Base-by-base conservation (phyloP, 1,284 basidiomycete genomes). In the Malassezia nana region DNA sequence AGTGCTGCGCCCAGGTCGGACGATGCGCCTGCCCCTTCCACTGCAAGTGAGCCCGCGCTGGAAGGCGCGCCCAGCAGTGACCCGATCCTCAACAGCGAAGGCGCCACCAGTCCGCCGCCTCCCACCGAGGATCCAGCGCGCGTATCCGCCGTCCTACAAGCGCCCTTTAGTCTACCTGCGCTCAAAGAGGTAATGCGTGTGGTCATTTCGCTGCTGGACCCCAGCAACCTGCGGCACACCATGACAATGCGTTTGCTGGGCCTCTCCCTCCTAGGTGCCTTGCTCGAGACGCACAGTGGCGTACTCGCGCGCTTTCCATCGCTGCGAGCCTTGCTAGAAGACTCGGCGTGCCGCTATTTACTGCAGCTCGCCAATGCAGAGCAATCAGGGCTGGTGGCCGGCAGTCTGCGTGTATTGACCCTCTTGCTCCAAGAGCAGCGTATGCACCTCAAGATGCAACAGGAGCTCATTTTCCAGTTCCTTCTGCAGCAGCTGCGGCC, bases 191-290 rank as follows among this genome's bases (percentile, higher is more conserved):
- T 99, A 3, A 79, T 98, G 32, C 84, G 91, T 1, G 94, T 98
- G 25, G 81, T 99, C 44, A 84, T 95, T 65, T 91, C 92, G 60
- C 86, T 98, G 20, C 80, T 98, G 24, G 90, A 98, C 74, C 94
- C 94, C 15, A 86, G 83, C 64, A 90, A 94, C 67, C 84, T 88
- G 60, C 83, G 91, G 50, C 92, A 98, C 74, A 96, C 94, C 4
- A 91, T 96, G 74, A 89, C 91, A 3, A 96, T 94, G 64, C 84
- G 94, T 6, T 78, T 95, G 10, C 86, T 88, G 42, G 87, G 90
- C 0, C 80, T 98, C 29, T 82, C 85, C 0, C 85, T 94, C 50
- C 80, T 99, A 46, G 90, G 89, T 66, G 80, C 84, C n/a, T 84
- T 88, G 1, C 83, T 98, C 58, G 90, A 96, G 75, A 82, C 85